Base-by-base conservation (phyloP, 1,139 yeast species). In the Pneumocystis carinii region DNA sequence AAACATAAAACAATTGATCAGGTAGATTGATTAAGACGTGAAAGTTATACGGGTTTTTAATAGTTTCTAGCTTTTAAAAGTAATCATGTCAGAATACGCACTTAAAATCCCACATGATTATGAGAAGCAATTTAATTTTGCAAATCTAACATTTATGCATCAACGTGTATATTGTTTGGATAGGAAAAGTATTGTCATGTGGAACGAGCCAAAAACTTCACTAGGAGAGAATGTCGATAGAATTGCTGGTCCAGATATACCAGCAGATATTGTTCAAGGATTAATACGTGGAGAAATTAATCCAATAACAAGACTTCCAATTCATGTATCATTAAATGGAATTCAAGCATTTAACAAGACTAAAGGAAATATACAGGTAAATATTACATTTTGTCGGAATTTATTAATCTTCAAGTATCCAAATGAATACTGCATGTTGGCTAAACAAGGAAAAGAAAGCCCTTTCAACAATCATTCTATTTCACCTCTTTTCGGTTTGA, bases 81-180 rank as follows among this genome's bases (percentile, higher is more conserved):
- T 82, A 14, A 76, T 90, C 63, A 77, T 81, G 63, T 76, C 83
- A 42, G 90, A 85, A 32, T 89, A 88, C 0, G 85, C 83, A 70
- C 69, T 73, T 19, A 73, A 72, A 2, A 75, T 87, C 0, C 90
- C 95, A 0, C 74, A 70, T 0, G 79, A 76, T 1, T 89, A 89
- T 70, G 78, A 78, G 60, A 77, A 78, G 1, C 90, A 86, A 67
- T 84, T 83, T 62, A 71, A 75, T 37, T 77, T 79, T 62, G 98
- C 98, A 0, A 81, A 83, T 68, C 76, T 85, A 62, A 94, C 97
- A 14, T 94, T 94, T 72, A 86, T 81, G 70, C 87, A 78, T 73
- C 97, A 90, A 72, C 80, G 95, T 67, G 97, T 94, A 0, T 92
- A 83, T 72, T 82, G 90, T 71, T 95, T 96, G 0, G 62, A 72